Conservation (phyloP, 108 stramenopile genomes). For the Nitzschia sp. region DNA sequence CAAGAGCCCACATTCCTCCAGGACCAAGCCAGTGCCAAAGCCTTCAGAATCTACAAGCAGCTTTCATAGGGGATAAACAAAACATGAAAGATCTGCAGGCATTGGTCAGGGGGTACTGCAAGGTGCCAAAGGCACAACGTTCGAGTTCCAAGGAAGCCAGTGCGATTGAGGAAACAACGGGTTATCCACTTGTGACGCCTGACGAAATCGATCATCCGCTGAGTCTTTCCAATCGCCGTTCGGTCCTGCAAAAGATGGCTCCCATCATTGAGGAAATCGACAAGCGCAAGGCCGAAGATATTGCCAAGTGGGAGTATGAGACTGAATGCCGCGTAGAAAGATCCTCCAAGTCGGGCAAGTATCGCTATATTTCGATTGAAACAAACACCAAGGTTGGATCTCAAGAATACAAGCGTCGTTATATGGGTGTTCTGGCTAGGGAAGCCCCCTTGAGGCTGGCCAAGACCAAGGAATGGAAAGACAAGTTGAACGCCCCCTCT, state of each 20-base stretch:
- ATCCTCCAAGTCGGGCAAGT: constrained; percentile 34
- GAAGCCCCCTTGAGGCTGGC: constrained; percentile 4
- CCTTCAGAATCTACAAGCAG: not conserved
- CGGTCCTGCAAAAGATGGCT: constrained; percentile 25
- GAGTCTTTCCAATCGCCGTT: constrained; percentile 18
- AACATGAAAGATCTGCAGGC: constrained; percentile 28
- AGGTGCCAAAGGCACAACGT: constrained; percentile 17
- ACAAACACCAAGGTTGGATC: constrained; percentile 27
- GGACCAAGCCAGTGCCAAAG: not conserved
- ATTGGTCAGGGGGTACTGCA: constrained; percentile 38
- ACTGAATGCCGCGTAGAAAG: constrained; percentile 36
- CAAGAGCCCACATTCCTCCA: not conserved
- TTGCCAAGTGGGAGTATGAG: constrained; percentile 13
- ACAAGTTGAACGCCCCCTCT: constrained; percentile 1
- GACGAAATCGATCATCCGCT: not conserved
- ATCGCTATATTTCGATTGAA: constrained; percentile 30
- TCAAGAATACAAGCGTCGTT: constrained; percentile 33
- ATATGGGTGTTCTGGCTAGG: constrained; percentile 19
- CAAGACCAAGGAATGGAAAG: constrained; percentile 24
- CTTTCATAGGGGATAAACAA: constrained; percentile 15
- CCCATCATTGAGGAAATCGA: constrained; percentile 38
- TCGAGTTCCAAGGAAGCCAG: constrained; percentile 4
- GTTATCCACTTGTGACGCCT: constrained; percentile 23
- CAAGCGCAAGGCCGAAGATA: constrained; percentile 26
- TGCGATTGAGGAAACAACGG: constrained; percentile 24